Evolutionary conservation across 192 early-diverging fungal genomes (phyloP), one percentile per base, ranked within the genome.

Genomic region (Coemansia sp.): DNA sequence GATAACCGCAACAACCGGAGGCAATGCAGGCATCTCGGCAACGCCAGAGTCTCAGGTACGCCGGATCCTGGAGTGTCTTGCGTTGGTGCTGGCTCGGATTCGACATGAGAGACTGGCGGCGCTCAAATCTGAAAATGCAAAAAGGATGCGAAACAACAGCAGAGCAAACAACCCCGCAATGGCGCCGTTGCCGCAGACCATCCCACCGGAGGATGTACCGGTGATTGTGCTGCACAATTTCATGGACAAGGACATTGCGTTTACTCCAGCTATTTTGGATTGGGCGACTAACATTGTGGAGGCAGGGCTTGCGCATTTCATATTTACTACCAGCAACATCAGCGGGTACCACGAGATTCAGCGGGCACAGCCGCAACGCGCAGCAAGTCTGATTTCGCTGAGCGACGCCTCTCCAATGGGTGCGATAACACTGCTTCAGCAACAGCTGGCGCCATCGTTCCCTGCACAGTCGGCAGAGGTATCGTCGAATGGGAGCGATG

Each of bases 161-260:
- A 16, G 10, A 50, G 22, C 16, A 37, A 17, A 17, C 1, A 38
- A 19, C 19, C 32, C 53, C 1, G 56, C 56, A 13, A 37, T 37
- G 7, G 48, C 55, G 13, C 46, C 51, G 17, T 40, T 67, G 32
- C 5, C 60, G 8, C 63, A 55, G 32, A 64, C 63, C 7, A 39
- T 77, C 38, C 73, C 82, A n/a, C 84, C 89, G 0, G 77, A 71
- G 11, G 84, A 86, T 32, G 86, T 94, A 44, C 98, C 98, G 16
- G 90, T 99, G 25, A 85, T 99, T 19, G 79, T 99, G 9, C 91
- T 99, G 75, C 92, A 94, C 51, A 90, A 89, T 38, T 95, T 89
- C 72, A 84, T 97, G 86, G 81, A 84, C 57, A 89, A 89, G 74
- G 90, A 93, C 41, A 86, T 87, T 13, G 77, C 56, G 84, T 86